phyloP scores from a whole-genome alignment of 2,329 filamentous ascomycete species.

The Leptodontidium sp. region DNA sequence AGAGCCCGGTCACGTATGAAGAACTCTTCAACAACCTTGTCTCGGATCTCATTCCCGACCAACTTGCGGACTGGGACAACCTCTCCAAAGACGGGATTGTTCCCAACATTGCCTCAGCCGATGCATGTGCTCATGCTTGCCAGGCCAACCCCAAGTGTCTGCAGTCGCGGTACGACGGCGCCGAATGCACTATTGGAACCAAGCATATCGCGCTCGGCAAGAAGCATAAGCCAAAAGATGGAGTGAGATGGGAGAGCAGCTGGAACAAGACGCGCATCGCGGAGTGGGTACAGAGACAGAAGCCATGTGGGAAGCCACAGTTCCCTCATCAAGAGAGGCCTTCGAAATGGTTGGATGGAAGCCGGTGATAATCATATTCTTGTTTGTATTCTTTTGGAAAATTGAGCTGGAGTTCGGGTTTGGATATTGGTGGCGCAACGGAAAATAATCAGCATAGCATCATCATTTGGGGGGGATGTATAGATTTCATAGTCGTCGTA shows the following conservation, averaged over 20 bases:
- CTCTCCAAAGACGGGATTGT: constrained; percentile 35
- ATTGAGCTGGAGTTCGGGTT: constrained; percentile 5
- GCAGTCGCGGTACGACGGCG: constrained; percentile 21
- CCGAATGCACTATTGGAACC: constrained; percentile 10
- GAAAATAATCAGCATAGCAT: neutral
- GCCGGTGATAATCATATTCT: neutral
- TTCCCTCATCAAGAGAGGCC: constrained; percentile 13
- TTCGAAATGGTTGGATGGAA: constrained; percentile 10
- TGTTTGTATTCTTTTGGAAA: neutral
- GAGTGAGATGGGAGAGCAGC: neutral
- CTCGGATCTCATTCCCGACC: constrained; percentile 49
- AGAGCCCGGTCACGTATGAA: constrained; percentile 45
- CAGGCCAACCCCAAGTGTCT: constrained; percentile 11
- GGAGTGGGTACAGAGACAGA: constrained; percentile 7
- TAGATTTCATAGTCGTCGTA: neutral
- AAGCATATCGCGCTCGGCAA: constrained; percentile 13
- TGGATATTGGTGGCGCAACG: neutral
- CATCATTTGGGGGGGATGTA: neutral
- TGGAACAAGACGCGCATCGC: constrained; percentile 20
- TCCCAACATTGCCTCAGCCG: constrained; percentile 7
- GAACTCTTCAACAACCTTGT: constrained; percentile 60
- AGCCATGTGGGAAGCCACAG: neutral
- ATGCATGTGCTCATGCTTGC: constrained; percentile 9
- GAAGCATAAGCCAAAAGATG: constrained; percentile 1
- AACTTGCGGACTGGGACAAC: constrained; percentile 57